These are phyloP conservation scores for Ceratocystis huliohia DNA, from an alignment of 2,329 filamentous ascomycete genomes.

Conservation along the genomic window DNA sequence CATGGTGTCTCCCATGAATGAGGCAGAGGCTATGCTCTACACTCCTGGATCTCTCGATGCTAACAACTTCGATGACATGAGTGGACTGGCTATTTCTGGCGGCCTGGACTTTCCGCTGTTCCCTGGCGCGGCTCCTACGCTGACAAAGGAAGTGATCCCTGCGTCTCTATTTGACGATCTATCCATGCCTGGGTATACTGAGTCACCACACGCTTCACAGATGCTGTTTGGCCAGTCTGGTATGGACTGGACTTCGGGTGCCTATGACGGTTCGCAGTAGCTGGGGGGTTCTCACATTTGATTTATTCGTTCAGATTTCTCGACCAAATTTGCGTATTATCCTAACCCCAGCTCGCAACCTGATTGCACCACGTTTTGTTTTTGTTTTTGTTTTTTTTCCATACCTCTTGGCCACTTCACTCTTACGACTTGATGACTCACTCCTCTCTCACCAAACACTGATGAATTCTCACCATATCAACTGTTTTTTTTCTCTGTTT, in stretches of 20 bases:
- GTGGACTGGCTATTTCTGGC: conserved; percentile 29
- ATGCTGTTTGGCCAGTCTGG: conserved; percentile 33
- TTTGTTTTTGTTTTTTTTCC: not conserved
- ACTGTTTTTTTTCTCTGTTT: not conserved
- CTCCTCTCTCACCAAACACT: not conserved
- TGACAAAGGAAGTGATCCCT: conserved; percentile 31
- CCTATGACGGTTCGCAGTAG: conserved; percentile 28
- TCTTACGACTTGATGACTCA: conserved; percentile 11
- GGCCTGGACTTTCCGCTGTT: conserved; percentile 55
- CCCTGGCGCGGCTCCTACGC: conserved; percentile 25
- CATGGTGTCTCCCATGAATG: conserved; percentile 49
- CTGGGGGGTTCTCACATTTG: not conserved
- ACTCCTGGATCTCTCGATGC: conserved; percentile 51
- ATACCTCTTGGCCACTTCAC: not conserved
- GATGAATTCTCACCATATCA: not conserved
- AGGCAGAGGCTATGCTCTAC: conserved; percentile 44
- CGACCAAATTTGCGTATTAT: not conserved
- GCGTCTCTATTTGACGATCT: conserved; percentile 39
- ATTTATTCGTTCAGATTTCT: not conserved
- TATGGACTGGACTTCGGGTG: conserved; percentile 33
- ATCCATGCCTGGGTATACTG: conserved; percentile 39
- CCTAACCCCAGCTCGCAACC: not conserved
- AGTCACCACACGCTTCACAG: conserved; percentile 38
- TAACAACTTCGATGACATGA: conserved; percentile 48
- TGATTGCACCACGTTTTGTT: not conserved